phyloP scores from a whole-genome alignment of 2,329 filamentous ascomycete genomes.

The Apiospora rasikravindrae region DNA sequence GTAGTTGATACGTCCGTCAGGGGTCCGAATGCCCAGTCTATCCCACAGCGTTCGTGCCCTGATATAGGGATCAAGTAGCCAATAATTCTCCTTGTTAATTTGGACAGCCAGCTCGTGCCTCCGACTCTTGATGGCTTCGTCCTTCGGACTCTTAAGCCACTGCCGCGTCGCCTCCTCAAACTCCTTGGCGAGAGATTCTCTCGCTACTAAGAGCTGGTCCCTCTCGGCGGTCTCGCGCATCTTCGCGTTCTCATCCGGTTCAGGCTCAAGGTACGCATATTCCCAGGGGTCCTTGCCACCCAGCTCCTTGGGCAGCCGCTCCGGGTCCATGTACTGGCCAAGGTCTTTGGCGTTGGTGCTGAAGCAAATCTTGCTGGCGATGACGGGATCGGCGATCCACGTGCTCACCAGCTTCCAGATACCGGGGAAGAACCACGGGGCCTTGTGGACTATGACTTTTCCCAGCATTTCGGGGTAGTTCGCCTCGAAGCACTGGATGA shows the following conservation, averaged over 20 bases:
- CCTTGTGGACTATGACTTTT: conserved; percentile 86
- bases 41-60: conserved; percentile 82
- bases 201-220: conserved; percentile 64
- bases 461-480: conserved; percentile 95
- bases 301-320: conserved; percentile 77
- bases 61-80: conserved; percentile 86
- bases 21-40: conserved; percentile 70
- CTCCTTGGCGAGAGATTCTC: conserved; percentile 65
- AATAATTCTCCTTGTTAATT: conserved; percentile 75
- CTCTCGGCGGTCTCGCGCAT: conserved; percentile 68
- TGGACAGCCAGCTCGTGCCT: conserved; percentile 64
- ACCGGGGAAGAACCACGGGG: conserved; percentile 87
- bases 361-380: conserved; percentile 90
- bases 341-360: conserved; percentile 80
- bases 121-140: conserved; percentile 48
- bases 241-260: conserved; percentile 71
- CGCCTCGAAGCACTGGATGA: conserved; percentile 98
- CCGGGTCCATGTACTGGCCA: conserved; percentile 70
- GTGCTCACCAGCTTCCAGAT: conserved; percentile 48
- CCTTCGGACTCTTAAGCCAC: conserved; percentile 63
- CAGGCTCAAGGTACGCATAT: conserved; percentile 79
- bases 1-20: conserved; percentile 65
- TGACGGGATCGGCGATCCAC: conserved; percentile 54
- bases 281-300: conserved; percentile 83
- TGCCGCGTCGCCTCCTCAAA: conserved; percentile 74